Base-by-base conservation (phyloP, 2,329 filamentous ascomycete genomes). In the Rasamsonia emersonii region DNA sequence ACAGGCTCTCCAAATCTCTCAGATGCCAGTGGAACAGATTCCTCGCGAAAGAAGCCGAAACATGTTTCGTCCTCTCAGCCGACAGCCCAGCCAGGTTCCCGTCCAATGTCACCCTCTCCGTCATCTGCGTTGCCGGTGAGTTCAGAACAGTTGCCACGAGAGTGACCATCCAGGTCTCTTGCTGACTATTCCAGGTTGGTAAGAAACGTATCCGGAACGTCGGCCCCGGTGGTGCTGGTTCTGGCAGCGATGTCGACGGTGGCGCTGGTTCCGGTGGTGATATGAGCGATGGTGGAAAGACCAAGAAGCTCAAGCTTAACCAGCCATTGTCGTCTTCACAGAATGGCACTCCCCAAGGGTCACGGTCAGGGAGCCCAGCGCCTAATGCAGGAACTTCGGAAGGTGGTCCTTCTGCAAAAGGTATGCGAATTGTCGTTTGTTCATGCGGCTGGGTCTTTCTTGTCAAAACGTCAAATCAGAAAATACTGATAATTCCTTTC, bases 11-110 rank as follows among this genome's bases (percentile, higher is more conserved):
- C 88, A 3, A 82, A 88, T 42, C 70, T 83, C 18, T 95, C 86
- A 2, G 89, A 96, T 54, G 86, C 86, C 7, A 93, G 86, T 54
- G 89, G 86, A 32, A 93, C 88, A 46, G 89, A 96, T 55, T 89
- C 84, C 1, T 76, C 79, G 15, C 80, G 82, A 43, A 86, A 91
- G 62, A 85, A 84, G 64, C 75, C 73, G 54, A 75, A 82, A 52
- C 83, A 80, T 63, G 82, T 81, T 53, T 41, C 44, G 8, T 36
- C 48, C 4, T 42, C 51, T n/a, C 56, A 56, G 28, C 37, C 48
- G 14, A 42, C 47, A 9, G 44, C 53, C 17, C 55, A 59, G 36
- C 53, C 59, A 13, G 47, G 39, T 7, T 64, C 56, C 77, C 82
- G 60, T 72, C 88, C 42, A 69, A 70, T 40, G 61, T 70, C 52